Evolutionary conservation across 352 stramenopile species (phyloP).

Genomic region (Globisporangium sylvaticum): DNA sequence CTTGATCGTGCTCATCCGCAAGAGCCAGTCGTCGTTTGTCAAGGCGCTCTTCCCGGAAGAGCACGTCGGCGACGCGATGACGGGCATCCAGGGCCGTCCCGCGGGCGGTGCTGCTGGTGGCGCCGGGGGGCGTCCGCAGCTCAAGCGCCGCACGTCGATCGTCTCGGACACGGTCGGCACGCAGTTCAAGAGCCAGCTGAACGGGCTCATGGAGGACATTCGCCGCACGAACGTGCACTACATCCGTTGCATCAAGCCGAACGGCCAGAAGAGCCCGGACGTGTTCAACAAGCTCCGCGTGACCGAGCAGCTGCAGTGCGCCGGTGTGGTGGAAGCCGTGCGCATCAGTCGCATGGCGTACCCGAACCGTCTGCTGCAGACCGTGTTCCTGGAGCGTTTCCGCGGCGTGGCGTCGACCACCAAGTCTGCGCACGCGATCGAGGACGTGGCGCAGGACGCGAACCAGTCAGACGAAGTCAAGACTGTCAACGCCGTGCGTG

Average conservation of each 20-base stretch:
- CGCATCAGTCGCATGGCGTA: constrained; percentile 97
- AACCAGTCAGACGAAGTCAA: constrained; percentile 32
- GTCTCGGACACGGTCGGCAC: constrained; percentile 78
- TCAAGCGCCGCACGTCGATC: constrained; percentile 82
- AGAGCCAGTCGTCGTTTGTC: constrained; percentile 65
- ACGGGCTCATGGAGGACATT: constrained; percentile 93
- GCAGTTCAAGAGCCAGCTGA: constrained; percentile 91
- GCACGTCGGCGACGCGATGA: constrained; percentile 46
- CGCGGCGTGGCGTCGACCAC: constrained; percentile 43
- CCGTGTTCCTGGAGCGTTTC: constrained; percentile 83
- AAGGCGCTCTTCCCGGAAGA: constrained; percentile 79
- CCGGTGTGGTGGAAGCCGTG: constrained; percentile 98
- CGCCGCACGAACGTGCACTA: constrained; percentile 96
- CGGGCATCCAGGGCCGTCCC: constrained; percentile 24
- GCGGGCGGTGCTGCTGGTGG: background rate
- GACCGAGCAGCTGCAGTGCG: constrained; percentile 96
- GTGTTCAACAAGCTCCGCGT: constrained; percentile 90
- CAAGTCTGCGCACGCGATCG: constrained; percentile 3
- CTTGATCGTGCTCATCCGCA: constrained; percentile 76
- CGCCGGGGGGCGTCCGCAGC: constrained; percentile 18
- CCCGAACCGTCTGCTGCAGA: constrained; percentile 94
- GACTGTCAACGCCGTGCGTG: constrained; percentile 36
- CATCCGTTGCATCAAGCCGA: constrained; percentile 99
- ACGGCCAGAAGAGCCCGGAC: constrained; percentile 91
- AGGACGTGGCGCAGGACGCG: background rate